Evolutionary conservation across 2,329 filamentous ascomycete genomes (phyloP).

Genomic region (Lachnellula suecica): DNA sequence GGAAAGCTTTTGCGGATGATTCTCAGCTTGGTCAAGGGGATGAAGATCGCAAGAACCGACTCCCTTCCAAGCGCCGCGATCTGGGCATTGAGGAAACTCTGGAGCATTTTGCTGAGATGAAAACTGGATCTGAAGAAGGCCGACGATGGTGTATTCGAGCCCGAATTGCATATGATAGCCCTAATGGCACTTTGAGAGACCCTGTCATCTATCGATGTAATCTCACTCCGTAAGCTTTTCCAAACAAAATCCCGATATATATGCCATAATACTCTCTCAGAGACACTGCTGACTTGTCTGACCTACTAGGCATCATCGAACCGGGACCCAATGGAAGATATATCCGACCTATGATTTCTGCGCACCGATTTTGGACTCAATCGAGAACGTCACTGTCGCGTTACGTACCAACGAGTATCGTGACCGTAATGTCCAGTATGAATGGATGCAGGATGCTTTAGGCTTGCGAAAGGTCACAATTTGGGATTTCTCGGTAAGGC

Average conservation of each 20-base stretch:
- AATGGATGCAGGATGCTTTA: conserved; percentile 75
- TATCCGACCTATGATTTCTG: conserved; percentile 85
- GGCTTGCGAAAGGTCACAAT: conserved; percentile 72
- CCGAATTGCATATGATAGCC: conserved; percentile 84
- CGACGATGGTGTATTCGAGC: conserved; percentile 84
- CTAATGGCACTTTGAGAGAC: conserved; percentile 90
- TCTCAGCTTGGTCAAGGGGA: conserved; percentile 85
- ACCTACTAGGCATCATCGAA: conserved; percentile 71
- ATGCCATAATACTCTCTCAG: background rate
- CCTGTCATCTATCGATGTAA: conserved; percentile 97
- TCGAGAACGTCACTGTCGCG: conserved; percentile 78
- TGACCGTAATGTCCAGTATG: conserved; percentile 78
- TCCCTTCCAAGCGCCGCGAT: conserved; percentile 76
- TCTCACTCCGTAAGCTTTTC: conserved; percentile 31
- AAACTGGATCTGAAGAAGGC: conserved; percentile 74
- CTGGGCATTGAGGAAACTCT: conserved; percentile 77
- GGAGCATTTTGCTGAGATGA: conserved; percentile 87
- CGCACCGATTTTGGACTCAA: conserved; percentile 72
- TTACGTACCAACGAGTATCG: conserved; percentile 81
- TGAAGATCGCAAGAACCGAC: conserved; percentile 76
- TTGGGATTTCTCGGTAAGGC: conserved; percentile 69
- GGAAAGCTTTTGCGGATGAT: conserved; percentile 87
- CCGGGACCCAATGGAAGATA: conserved; percentile 74
- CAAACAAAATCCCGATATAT: background rate
- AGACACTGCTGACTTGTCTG: too few relatives aligned